Percentiles rank a stretch among this genome's conserved stretches.
Conservation (phyloP, 1,284 basidiomycete genomes). For the Ganoderma lingzhi region DNA sequence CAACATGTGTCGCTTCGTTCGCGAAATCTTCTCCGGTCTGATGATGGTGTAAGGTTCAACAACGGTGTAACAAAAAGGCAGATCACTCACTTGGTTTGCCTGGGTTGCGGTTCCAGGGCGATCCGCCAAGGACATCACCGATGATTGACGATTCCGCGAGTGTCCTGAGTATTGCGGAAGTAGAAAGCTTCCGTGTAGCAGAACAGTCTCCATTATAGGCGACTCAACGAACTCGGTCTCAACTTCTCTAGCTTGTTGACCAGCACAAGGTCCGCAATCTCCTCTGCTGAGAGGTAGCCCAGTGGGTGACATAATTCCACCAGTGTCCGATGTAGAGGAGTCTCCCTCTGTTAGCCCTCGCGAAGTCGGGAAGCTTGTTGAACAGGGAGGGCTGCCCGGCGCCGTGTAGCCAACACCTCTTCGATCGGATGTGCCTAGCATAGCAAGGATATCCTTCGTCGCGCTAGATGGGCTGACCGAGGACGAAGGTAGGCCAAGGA, state of each 20-base stretch:
- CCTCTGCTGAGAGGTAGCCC: not conserved
- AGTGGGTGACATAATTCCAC: not conserved
- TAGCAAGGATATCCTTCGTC: not conserved
- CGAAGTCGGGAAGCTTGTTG: not conserved
- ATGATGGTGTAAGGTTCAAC: not conserved
- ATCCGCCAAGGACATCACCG: not conserved
- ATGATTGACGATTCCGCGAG: not conserved
- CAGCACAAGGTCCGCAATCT: not conserved
- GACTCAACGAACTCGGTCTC: not conserved
- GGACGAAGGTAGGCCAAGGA: slow-evolving; percentile 28
- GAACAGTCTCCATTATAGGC: not conserved
- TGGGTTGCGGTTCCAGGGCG: not conserved
- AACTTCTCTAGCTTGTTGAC: not conserved
- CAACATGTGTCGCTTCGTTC: not conserved
- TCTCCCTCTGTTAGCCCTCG: not conserved
- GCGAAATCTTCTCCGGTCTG: not conserved
- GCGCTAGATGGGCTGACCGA: not conserved
- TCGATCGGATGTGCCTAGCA: slow-evolving; percentile 10
- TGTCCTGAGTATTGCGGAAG: not conserved
- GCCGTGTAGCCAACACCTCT: slow-evolving; percentile 21
- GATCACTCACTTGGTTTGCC: not conserved
- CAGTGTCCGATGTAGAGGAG: not conserved
- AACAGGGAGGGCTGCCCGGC: not conserved
- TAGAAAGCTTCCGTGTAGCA: not conserved
- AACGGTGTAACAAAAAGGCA: not conserved